phyloP scores from a whole-genome alignment of 768 basidiomycete genomes.

The Termitomyces sp. region DNA sequence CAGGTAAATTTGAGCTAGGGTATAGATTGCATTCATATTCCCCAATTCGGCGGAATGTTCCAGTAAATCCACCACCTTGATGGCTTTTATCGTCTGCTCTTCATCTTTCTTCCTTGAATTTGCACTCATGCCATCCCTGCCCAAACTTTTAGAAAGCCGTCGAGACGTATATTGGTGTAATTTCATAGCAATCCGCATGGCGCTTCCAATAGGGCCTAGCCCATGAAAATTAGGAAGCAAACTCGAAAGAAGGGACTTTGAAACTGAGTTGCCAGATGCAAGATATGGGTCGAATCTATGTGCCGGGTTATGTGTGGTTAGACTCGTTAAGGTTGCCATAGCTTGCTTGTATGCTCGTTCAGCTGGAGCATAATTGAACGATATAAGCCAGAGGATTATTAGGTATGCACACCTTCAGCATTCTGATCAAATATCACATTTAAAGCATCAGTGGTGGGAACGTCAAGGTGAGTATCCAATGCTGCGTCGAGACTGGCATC shows the following conservation, averaged over 20 bases:
- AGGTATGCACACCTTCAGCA: constrained; percentile 40
- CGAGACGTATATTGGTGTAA: constrained; percentile 55
- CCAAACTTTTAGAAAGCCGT: constrained; percentile 32
- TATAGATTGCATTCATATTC: constrained; percentile 65
- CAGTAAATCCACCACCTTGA: constrained; percentile 77
- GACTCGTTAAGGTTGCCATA: constrained; percentile 54
- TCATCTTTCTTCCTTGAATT: constrained; percentile 54
- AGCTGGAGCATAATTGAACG: constrained; percentile 33
- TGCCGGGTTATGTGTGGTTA: constrained; percentile 55
- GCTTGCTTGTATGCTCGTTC: constrained; percentile 74
- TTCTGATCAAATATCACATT: constrained; percentile 35
- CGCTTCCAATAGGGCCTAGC: constrained; percentile 69
- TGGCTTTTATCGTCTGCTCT: constrained; percentile 62
- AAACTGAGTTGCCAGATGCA: constrained; percentile 31
- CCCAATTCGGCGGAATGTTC: constrained; percentile 80
- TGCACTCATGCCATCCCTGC: constrained; percentile 32
- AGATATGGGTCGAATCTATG: constrained; percentile 50
- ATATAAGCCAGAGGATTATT: background rate
- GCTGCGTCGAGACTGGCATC: background rate
- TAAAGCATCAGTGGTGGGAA: constrained; percentile 6
- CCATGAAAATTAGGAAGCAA: constrained; percentile 70
- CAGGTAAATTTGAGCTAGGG: constrained; percentile 60
- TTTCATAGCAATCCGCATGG: constrained; percentile 60
- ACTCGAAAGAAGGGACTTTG: constrained; percentile 54
- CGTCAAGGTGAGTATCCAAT: background rate